Evolutionary conservation across 805 yeast genomes (phyloP), one percentile per base, ranked within the genome.

Genomic region (Teunomyces pallodes): DNA sequence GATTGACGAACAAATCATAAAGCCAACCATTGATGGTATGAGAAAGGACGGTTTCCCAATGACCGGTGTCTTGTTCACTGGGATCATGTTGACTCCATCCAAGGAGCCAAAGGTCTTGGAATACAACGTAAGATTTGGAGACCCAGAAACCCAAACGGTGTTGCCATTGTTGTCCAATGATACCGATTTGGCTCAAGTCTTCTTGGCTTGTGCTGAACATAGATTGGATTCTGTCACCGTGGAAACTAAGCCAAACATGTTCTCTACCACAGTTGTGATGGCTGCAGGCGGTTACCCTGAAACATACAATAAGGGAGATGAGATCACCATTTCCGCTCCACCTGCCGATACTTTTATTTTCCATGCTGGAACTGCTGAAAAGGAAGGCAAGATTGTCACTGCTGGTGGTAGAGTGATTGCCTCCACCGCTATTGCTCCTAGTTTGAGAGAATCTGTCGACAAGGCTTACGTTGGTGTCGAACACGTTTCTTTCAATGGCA

Each of bases 251-350:
- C 68, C 61, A 46, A 69, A 79, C 57, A 81, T 80, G 38, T 89
- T 77, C 57, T 84, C 96, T 40, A 86, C 97, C 27, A 92, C 98
- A 5, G 98, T 94, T 27, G 97, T 94, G 5, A 77, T 92, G 81
- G 84, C 98, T 36, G 98, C 99, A 48, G 96, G 90, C 54, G 99
- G 99, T 2, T 94, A 94, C 67, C 99, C 99, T 8, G 95, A 87
- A 59, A 54, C 82, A 4, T 95, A 95, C 67, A 70, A 70, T 13
- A 92, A 90, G 71, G 96, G 96, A 46, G 96, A 92, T 60, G 84
- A 76, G 60, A 92, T 94, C 62, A 81, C 83, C 2, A 68, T 91
- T 46, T 55, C 59, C 28, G 51, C 63, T 20, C 65, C 69, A 12
- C 83, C 87, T 9, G 70, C 71, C 36, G 76, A 84, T 58, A 82